A percentile compares a stretch with the other conserved stretches of the same genome.
phyloP scores from a whole-genome alignment of 495 filamentous ascomycete genomes.

The Daldinia bambusicola region DNA sequence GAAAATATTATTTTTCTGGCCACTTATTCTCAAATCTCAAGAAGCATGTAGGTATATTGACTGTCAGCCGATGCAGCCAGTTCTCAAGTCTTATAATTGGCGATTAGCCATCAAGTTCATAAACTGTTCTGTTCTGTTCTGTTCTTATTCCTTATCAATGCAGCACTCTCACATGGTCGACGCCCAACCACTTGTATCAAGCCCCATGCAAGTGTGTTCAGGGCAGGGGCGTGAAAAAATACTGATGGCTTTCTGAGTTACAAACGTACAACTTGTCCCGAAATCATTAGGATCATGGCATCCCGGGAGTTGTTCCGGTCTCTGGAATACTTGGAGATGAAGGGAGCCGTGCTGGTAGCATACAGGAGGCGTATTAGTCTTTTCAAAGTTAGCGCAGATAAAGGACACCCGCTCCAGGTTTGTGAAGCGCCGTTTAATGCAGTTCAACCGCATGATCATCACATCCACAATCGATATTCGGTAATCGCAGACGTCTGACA shows the following conservation, averaged over 20 bases:
- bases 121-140: too few relatives aligned
- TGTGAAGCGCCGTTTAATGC: conserved; percentile 23
- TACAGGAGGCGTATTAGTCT: too few relatives aligned
- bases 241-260: neutral
- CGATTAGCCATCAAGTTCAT: too few relatives aligned
- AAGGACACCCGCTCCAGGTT: conserved; percentile 41
- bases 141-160: neutral
- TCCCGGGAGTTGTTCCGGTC: neutral
- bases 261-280: too few relatives aligned
- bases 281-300: too few relatives aligned
- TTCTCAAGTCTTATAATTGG: too few relatives aligned
- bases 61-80: too few relatives aligned
- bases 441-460: conserved; percentile 16
- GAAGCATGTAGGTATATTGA: too few relatives aligned
- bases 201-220: neutral
- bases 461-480: conserved; percentile 16
- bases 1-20: too few relatives aligned
- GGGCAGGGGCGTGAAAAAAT: neutral
- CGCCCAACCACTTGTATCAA: too few relatives aligned
- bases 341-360: neutral
- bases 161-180: too few relatives aligned
- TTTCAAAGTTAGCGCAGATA: conserved; percentile 13
- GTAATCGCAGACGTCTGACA: conserved; percentile 9
- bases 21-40: too few relatives aligned
- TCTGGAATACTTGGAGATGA: neutral